phyloP scores from a whole-genome alignment of 352 stramenopile species.

The Pythium rhizo-oryzae region DNA sequence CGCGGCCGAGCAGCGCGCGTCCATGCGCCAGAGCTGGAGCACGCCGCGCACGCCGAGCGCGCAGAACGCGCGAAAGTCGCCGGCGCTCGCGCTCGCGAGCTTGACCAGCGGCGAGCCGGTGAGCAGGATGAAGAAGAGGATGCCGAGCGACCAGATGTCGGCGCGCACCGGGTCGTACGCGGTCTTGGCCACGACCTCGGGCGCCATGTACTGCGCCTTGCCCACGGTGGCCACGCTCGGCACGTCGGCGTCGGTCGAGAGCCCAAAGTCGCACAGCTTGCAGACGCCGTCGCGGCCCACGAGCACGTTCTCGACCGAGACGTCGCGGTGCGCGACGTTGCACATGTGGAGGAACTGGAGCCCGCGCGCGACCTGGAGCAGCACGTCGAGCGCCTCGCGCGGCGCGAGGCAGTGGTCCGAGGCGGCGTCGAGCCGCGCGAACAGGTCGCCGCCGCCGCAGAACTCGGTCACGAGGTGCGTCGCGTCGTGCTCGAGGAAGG shows the following conservation, averaged over 20 bases:
- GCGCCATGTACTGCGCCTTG: slow-evolving; percentile 36
- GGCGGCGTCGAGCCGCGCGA: background rate
- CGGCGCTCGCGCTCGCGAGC: slow-evolving; percentile 15
- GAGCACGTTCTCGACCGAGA: slow-evolving; percentile 63
- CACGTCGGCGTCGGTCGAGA: slow-evolving; percentile 34
- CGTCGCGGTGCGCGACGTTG: slow-evolving; percentile 45
- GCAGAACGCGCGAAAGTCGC: slow-evolving; percentile 24
- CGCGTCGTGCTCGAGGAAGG: slow-evolving; percentile 30
- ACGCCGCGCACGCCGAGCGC: slow-evolving; percentile 25
- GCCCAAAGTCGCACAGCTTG: slow-evolving; percentile 64
- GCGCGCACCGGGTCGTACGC: slow-evolving; percentile 13
- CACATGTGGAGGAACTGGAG: slow-evolving; percentile 43
- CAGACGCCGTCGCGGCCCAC: slow-evolving; percentile 27
- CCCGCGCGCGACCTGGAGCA: slow-evolving; percentile 9
- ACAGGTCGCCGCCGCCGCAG: slow-evolving; percentile 28
- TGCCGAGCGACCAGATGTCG: slow-evolving; percentile 30
- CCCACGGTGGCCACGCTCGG: slow-evolving; percentile 20
- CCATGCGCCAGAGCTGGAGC: slow-evolving; percentile 29
- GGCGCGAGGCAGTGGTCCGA: background rate
- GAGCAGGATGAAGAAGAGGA: slow-evolving; percentile 25
- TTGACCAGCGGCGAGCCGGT: slow-evolving; percentile 29
- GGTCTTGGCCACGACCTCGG: slow-evolving; percentile 28
- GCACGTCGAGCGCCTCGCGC: background rate
- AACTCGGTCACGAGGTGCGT: slow-evolving; percentile 27
- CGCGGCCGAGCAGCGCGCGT: slow-evolving; percentile 27